Evolutionary conservation across 2,329 filamentous ascomycete species (phyloP).

Genomic region (Helotiales sp.): DNA sequence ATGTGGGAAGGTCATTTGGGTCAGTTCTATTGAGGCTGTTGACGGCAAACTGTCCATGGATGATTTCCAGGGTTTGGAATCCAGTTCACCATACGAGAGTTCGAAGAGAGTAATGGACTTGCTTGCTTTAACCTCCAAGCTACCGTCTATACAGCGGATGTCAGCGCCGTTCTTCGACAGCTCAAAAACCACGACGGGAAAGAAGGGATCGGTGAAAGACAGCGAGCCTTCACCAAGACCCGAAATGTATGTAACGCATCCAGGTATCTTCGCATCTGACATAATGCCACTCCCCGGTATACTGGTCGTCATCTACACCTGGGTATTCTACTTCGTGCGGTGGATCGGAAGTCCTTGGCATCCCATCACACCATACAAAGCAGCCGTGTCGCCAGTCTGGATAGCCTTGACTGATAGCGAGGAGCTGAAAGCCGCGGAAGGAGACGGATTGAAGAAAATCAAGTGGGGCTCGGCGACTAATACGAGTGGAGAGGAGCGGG

Average conservation of each 20-base stretch:
- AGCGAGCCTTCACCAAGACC: constrained; percentile 50
- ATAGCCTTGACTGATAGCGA: constrained; percentile 71
- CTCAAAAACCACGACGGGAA: constrained; percentile 36
- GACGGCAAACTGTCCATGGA: constrained; percentile 57
- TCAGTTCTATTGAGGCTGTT: constrained; percentile 77
- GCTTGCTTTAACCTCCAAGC: constrained; percentile 72
- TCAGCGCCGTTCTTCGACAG: constrained; percentile 61
- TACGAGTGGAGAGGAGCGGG: constrained; percentile 59
- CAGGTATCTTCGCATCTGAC: constrained; percentile 82
- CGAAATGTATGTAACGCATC: constrained; percentile 79
- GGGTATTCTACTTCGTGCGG: constrained; percentile 73
- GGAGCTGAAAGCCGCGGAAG: constrained; percentile 60
- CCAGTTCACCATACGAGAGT: constrained; percentile 74
- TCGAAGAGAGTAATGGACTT: constrained; percentile 88
- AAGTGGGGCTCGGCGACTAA: constrained; percentile 88
- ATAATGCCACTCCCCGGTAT: constrained; percentile 77
- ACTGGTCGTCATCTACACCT: constrained; percentile 71
- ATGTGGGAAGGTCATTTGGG: constrained; percentile 73
- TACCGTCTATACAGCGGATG: constrained; percentile 66
- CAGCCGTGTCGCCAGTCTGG: constrained; percentile 78
- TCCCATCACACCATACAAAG: constrained; percentile 73
- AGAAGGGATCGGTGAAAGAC: constrained; percentile 28
- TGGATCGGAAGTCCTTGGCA: constrained; percentile 91
- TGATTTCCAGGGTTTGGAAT: constrained; percentile 77
- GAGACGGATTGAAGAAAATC: constrained; percentile 53